phyloP scores from a whole-genome alignment of 2,329 filamentous ascomycete genomes.

The Botrytis cinerea region DNA sequence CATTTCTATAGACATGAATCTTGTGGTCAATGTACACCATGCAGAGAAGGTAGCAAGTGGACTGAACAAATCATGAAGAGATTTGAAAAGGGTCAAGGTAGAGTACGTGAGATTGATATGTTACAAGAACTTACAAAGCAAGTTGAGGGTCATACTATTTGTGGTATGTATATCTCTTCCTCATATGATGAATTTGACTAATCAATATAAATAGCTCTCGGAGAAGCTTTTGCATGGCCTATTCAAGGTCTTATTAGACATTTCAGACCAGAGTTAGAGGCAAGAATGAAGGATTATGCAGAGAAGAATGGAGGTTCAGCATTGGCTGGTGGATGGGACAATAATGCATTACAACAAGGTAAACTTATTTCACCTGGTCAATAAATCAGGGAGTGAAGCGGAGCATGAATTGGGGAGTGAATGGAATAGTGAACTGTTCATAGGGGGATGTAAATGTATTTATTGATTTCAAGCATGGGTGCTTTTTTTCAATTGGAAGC shows the following conservation, averaged over 20 bases:
- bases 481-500: constrained; percentile 24
- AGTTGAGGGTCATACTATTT: constrained; percentile 98
- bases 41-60: constrained; percentile 98
- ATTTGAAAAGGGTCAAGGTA: constrained; percentile 87
- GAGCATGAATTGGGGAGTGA: constrained; percentile 21
- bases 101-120: constrained; percentile 96
- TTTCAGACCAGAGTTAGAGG: constrained; percentile 95
- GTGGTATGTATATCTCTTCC: constrained; percentile 62
- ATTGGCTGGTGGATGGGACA: constrained; percentile 85
- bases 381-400: constrained; percentile 52
- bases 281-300: constrained; percentile 80
- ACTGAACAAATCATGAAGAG: constrained; percentile 98
- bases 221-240: constrained; percentile 98
- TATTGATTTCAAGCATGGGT: constrained; percentile 35
- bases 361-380: constrained; percentile 87
- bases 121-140: constrained; percentile 99
- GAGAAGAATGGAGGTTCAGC: constrained; percentile 70
- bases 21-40: constrained; percentile 98
- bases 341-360: constrained; percentile 73
- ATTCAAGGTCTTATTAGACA: constrained; percentile 97
- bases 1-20: constrained; percentile 99
- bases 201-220: constrained; percentile 62
- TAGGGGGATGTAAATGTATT: constrained; percentile 38
- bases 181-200: not conserved
- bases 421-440: constrained; percentile 33